Evolutionary conservation across 1,139 yeast species (phyloP).

Genomic region (Diutina rugosa): DNA sequence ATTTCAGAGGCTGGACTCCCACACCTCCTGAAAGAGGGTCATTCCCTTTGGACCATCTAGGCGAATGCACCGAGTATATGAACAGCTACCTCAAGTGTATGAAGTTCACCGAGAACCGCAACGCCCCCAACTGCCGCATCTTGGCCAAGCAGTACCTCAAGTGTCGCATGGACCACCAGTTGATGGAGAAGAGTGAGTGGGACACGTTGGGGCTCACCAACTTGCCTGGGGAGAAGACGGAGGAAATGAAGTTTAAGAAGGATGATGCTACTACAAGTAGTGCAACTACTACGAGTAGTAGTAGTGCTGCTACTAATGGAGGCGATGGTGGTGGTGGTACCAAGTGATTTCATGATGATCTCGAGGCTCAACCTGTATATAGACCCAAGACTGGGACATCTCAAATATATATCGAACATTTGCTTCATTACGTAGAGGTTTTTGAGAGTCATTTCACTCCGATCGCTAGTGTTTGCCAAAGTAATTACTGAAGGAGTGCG

Average conservation of each 20-base stretch:
- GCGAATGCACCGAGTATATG: slow-evolving; percentile 74
- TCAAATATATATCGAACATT: too few relatives aligned
- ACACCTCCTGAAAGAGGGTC: slow-evolving; percentile 96
- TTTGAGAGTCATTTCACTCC: too few relatives aligned
- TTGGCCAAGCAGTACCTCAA: slow-evolving; percentile 71
- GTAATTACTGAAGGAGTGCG: too few relatives aligned
- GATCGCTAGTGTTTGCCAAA: too few relatives aligned
- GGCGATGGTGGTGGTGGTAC: background rate
- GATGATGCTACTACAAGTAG: background rate
- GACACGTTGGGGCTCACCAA: slow-evolving; percentile 56
- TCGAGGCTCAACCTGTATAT: background rate
- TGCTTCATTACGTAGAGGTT: too few relatives aligned
- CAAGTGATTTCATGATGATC: too few relatives aligned
- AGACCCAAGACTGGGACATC: background rate
- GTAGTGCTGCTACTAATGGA: background rate
- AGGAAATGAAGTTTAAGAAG: background rate
- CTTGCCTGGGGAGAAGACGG: slow-evolving; percentile 45
- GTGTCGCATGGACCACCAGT: slow-evolving; percentile 83
- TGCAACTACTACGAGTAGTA: background rate
- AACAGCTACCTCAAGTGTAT: slow-evolving; percentile 64
- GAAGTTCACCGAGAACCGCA: slow-evolving; percentile 64
- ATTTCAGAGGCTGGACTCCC: slow-evolving; percentile 51
- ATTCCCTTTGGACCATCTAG: slow-evolving; percentile 87
- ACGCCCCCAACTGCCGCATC: slow-evolving; percentile 80
- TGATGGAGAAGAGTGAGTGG: slow-evolving; percentile 82